phyloP scores from a whole-genome alignment of 164 flowering plant genomes.

The Akebia trifoliata region DNA sequence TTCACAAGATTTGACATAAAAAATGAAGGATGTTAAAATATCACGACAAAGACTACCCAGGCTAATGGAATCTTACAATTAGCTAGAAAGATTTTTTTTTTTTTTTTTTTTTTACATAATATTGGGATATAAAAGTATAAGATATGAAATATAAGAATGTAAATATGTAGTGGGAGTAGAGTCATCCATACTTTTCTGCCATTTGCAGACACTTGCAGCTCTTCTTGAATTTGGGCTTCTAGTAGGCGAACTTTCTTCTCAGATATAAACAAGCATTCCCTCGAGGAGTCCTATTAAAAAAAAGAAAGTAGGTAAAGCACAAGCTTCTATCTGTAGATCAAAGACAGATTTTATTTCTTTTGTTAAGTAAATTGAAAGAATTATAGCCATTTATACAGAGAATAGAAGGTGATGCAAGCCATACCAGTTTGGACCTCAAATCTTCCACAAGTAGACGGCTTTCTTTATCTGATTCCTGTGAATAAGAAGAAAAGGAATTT shows the following conservation, averaged over 20 bases:
- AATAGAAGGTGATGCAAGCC: not conserved
- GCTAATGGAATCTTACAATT: too few species aligned
- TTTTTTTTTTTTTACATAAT: too few species aligned
- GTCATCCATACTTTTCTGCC: constrained; percentile 63
- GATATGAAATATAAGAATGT: not conserved
- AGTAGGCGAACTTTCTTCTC: constrained; percentile 85
- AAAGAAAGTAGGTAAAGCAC: not conserved
- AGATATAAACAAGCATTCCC: constrained; percentile 75
- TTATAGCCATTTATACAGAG: not conserved
- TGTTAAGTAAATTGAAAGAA: too few species aligned
- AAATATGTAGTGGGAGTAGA: not conserved
- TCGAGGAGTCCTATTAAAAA: constrained; percentile 64
- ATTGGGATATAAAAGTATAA: not conserved
- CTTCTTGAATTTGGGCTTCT: constrained; percentile 67
- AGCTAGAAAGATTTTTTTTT: too few species aligned
- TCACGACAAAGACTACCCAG: too few species aligned
- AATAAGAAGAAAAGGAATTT: constrained; percentile 1
- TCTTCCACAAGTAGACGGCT: constrained; percentile 63
- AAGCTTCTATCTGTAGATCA: not conserved
- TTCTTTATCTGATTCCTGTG: constrained; percentile 83
- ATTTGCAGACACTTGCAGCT: constrained; percentile 47
- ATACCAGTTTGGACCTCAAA: constrained; percentile 81
- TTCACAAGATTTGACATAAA: not conserved
- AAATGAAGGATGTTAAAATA: too few species aligned
- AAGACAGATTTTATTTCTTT: not conserved